A percentile compares a stretch with the other conserved stretches of the same genome.
Conservation (phyloP, 495 filamentous ascomycete genomes). For the Extremus antarcticus region DNA sequence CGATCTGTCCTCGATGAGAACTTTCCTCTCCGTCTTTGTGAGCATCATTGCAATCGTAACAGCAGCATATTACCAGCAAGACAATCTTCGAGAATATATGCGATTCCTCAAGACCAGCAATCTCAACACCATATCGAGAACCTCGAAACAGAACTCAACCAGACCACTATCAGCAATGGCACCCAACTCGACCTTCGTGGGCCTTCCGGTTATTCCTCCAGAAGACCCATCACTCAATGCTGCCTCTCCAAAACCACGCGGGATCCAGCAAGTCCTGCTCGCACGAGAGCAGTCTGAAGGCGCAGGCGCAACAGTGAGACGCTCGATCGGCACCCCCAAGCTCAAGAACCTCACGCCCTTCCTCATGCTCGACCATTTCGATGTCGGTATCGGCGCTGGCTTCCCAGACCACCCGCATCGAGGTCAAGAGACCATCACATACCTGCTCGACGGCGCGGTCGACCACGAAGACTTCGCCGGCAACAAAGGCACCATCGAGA, state of each 20-base stretch:
- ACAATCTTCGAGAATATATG: conserved; percentile 22
- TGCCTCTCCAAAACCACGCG: conserved; percentile 42
- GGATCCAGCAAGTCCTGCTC: conserved; percentile 69
- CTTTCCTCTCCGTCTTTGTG: conserved; percentile 25
- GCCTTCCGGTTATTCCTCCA: conserved; percentile 32
- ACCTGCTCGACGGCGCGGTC: conserved; percentile 68
- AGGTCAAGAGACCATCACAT: conserved; percentile 80
- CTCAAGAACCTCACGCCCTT: conserved; percentile 86
- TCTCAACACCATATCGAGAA: conserved; percentile 5
- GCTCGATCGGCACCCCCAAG: conserved; percentile 75
- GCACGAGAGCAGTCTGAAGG: conserved; percentile 84
- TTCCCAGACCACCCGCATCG: conserved; percentile 81
- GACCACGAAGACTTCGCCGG: conserved; percentile 97
- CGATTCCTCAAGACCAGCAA: conserved; percentile 13
- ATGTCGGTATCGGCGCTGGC: conserved; percentile 65
- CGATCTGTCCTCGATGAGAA: conserved; percentile 18
- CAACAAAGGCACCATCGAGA: conserved; percentile 70
- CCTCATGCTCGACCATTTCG: conserved; percentile 93
- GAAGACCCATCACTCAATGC: conserved; percentile 28
- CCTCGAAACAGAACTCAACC: conserved; percentile 4
- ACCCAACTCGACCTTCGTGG: conserved; percentile 26
- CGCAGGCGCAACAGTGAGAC: conserved; percentile 75
- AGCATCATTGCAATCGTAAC: conserved; percentile 25
- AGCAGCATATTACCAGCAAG: conserved; percentile 22
- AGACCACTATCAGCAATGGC: conserved; percentile 22